phyloP scores from a whole-genome alignment of 176 grass and related monocot species.

The Oryza meyeriana region DNA sequence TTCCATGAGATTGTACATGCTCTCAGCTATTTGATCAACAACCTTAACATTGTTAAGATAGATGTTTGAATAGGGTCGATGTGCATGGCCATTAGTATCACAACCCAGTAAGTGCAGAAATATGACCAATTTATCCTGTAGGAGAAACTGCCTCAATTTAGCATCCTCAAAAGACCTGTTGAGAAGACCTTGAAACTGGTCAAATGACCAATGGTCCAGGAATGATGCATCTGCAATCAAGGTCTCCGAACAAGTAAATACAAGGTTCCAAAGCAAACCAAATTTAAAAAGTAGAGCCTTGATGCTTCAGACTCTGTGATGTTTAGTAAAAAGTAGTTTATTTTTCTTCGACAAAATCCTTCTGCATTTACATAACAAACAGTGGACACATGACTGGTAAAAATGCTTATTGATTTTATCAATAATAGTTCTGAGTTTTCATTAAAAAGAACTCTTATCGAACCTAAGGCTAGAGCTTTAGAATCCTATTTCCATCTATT shows the following conservation, averaged over 20 bases:
- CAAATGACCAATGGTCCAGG: conserved; percentile 96
- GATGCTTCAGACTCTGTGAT: background rate
- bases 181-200: conserved; percentile 91
- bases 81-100: conserved; percentile 95
- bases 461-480: background rate
- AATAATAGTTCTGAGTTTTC: background rate
- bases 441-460: background rate
- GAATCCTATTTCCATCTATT: background rate
- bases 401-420: conserved; percentile 1
- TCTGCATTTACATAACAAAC: too few relatives aligned
- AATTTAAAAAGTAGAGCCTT: conserved; percentile 13
- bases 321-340: background rate
- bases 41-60: conserved; percentile 97
- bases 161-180: conserved; percentile 65
- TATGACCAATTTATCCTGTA: conserved; percentile 86
- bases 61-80: conserved; percentile 85
- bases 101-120: conserved; percentile 94
- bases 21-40: conserved; percentile 90
- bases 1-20: conserved; percentile 90
- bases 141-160: conserved; percentile 70
- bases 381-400: background rate
- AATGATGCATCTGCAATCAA: conserved; percentile 94
- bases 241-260: conserved; percentile 43
- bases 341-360: background rate
- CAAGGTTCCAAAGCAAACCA: conserved; percentile 19